A percentile compares a stretch with the other conserved stretches of the same genome.
These are phyloP conservation scores for Claviceps sp. DNA, from an alignment of 2,329 filamentous ascomycete species.

Conservation along the genomic window DNA sequence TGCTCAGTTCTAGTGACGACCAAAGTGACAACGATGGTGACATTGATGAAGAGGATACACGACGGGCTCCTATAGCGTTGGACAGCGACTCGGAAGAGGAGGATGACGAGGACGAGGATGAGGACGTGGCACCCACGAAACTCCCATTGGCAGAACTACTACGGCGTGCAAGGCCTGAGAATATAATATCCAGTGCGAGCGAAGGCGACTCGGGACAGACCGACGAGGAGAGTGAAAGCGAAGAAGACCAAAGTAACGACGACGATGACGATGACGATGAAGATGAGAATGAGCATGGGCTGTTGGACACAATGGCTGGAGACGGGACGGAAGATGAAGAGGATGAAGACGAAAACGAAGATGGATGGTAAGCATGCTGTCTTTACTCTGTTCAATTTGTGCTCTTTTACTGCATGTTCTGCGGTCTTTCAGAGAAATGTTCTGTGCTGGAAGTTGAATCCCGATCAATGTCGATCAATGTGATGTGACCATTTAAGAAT, in stretches of 20 bases:
- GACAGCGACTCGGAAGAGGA: slow-evolving; percentile 5
- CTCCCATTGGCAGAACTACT: slow-evolving; percentile 14
- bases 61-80: slow-evolving; percentile 2
- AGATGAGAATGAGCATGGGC: slow-evolving; percentile 10
- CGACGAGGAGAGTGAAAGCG: slow-evolving; percentile 10
- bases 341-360: slow-evolving; percentile 9
- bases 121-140: slow-evolving; percentile 5
- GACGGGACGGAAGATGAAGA: slow-evolving; percentile 18
- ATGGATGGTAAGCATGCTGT: slow-evolving; percentile 5
- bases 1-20: slow-evolving; percentile 4
- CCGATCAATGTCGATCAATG: too few relatives aligned
- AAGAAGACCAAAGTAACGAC: slow-evolving; percentile 12
- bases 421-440: too few relatives aligned
- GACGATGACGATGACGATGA: slow-evolving; percentile 8
- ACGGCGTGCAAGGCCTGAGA: slow-evolving; percentile 8
- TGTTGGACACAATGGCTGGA: slow-evolving; percentile 21
- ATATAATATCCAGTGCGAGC: slow-evolving; percentile 9
- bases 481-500: too few relatives aligned
- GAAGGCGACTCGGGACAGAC: slow-evolving; percentile 8
- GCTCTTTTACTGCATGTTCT: too few relatives aligned
- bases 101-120: slow-evolving; percentile 7
- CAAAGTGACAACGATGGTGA: not conserved
- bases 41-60: slow-evolving; percentile 1
- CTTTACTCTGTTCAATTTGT: too few relatives aligned
- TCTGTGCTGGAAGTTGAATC: too few relatives aligned